A percentile compares a stretch with the other conserved stretches of the same genome.
phyloP scores from a whole-genome alignment of 768 basidiomycete genomes.

The Tulasnella sp. region DNA sequence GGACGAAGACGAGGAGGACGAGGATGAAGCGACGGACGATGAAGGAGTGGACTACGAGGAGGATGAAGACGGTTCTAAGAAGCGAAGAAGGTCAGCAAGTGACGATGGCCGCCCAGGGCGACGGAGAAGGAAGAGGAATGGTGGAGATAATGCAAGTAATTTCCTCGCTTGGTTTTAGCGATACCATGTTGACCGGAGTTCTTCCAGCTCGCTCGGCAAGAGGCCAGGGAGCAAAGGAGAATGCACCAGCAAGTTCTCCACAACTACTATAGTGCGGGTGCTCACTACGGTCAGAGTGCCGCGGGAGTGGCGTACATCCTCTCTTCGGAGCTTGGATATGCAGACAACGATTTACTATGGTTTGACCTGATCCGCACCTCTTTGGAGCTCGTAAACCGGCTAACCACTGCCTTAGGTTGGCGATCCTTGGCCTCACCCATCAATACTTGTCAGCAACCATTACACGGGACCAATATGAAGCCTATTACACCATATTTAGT shows the following conservation, averaged over 20 bases:
- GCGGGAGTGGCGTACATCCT: conserved; percentile 85
- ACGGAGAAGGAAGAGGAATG: conserved; percentile 13
- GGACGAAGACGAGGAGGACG: conserved; percentile 42
- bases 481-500: conserved; percentile 69
- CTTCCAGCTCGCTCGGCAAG: conserved; percentile 48
- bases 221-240: conserved; percentile 67
- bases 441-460: conserved; percentile 88
- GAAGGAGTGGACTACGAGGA: conserved; percentile 47
- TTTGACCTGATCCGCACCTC: conserved; percentile 37
- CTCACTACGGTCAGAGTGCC: conserved; percentile 85
- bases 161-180: background rate
- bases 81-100: conserved; percentile 30
- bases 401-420: conserved; percentile 55
- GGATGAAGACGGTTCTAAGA: conserved; percentile 40
- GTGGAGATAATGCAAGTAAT: conserved; percentile 25
- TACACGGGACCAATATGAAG: conserved; percentile 80
- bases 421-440: conserved; percentile 87
- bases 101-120: conserved; percentile 17
- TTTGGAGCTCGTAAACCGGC: background rate
- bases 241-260: conserved; percentile 60
- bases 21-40: conserved; percentile 46
- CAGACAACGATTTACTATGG: conserved; percentile 94
- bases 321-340: conserved; percentile 83
- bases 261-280: conserved; percentile 80
- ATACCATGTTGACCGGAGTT: background rate